A percentile compares a stretch with the other conserved stretches of the same genome.
phyloP scores from a whole-genome alignment of 441 rosid genomes.

The Adansonia grandidieri region DNA sequence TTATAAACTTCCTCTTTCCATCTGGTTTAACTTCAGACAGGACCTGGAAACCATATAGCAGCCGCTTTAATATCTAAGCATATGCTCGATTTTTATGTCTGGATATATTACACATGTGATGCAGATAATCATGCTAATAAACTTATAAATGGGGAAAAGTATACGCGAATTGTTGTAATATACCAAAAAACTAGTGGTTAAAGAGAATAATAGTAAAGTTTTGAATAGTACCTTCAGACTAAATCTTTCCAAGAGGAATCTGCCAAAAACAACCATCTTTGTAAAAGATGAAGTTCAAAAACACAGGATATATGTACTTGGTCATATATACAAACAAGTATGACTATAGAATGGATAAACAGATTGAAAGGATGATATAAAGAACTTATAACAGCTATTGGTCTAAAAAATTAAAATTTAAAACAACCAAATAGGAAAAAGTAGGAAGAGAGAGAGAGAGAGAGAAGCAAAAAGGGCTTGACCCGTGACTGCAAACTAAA shows the following conservation, averaged over 20 bases:
- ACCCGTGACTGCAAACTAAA: background rate
- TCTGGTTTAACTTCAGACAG: constrained; percentile 84
- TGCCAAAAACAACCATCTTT: background rate
- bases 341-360: background rate
- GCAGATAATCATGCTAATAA: background rate
- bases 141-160: background rate
- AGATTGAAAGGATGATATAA: background rate
- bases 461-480: background rate
- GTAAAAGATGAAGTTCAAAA: background rate
- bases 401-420: background rate
- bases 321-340: background rate
- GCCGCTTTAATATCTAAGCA: background rate
- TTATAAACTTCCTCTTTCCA: constrained; percentile 75
- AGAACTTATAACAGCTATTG: background rate
- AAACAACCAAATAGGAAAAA: background rate
- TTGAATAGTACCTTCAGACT: background rate
- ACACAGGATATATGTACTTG: background rate
- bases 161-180: background rate
- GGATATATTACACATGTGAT: background rate
- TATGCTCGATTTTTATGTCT: background rate
- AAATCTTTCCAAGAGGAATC: background rate
- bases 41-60: constrained; percentile 56
- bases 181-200: background rate
- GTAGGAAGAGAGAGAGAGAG: background rate
- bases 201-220: background rate